Evolutionary conservation across 139 green algal species (phyloP).

Genomic region (Desmodesmus armatus): DNA sequence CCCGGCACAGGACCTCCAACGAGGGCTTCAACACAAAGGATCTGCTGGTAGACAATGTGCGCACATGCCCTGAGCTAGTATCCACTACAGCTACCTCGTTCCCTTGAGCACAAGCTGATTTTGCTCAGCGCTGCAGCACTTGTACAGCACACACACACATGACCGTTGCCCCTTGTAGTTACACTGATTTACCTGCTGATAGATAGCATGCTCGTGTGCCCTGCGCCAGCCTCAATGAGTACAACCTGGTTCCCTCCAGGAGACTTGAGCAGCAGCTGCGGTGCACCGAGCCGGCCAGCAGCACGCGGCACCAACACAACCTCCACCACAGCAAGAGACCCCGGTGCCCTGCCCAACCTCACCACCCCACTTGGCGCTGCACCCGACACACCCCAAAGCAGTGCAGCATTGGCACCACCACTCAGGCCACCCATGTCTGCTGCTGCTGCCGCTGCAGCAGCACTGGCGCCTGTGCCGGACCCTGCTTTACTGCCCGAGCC

Average conservation of each 20-base stretch:
- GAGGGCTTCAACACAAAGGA: no score
- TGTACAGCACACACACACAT: no score
- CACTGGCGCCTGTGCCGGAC: neutral
- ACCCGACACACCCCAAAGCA: constrained; percentile 10
- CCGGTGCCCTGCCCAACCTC: constrained; percentile 7
- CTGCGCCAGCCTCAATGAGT: neutral
- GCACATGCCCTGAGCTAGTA: no score
- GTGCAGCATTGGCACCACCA: neutral
- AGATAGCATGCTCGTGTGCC: neutral
- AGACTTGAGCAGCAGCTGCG: neutral
- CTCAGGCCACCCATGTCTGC: neutral
- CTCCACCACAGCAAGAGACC: constrained; percentile 20
- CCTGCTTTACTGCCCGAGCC: neutral
- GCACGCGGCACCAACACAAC: constrained; percentile 18
- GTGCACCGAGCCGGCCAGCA: neutral
- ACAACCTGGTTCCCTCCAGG: neutral
- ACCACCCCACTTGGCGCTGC: constrained; percentile 7
- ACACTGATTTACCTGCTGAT: neutral
- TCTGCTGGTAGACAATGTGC: no score
- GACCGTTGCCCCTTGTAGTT: no score
- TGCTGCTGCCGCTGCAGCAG: neutral
- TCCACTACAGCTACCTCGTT: no score
- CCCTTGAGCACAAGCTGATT: no score
- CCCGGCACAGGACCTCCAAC: no score
- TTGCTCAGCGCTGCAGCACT: no score